Base-by-base conservation (phyloP, 768 basidiomycete species). In the Amanita pallidorosea region DNA sequence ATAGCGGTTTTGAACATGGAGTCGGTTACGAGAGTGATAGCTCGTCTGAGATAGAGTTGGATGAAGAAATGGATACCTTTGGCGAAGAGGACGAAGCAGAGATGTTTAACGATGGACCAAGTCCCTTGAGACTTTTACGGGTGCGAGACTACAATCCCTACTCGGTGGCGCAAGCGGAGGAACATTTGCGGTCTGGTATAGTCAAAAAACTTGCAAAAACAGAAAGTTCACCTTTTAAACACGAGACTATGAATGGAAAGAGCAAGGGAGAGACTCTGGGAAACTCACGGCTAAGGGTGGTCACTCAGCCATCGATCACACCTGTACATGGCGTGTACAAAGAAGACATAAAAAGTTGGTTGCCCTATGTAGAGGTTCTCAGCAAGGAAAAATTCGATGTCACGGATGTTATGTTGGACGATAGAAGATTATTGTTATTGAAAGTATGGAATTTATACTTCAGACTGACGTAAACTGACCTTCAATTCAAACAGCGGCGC, bases 331-430 rank as follows among this genome's bases (percentile, higher is more conserved):
- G 70, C 0, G 73, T 76, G 27, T 79, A 78, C 56, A 61, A 58
- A 52, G 57, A 72, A 43, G 72, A 76, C 55, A 70, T 78, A 51
- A 65, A 69, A 42, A 74, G 71, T 55, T 68, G 61, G 47, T 60
- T 80, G 54, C 73, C 78, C 7, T 78, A 78, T 56, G 70, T 70
- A 41, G 76, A 79, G 61, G 65, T 73, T 18, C 61, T 75, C 27
- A 78, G 73, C 56, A 60, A 71, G 56, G 70, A 76, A 47, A 63
- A 59, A 17, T 75, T 71, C 53, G 68, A 73, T 55, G 71, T 76
- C 38, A 76, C 74, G 45, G 75, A 77, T 60, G 76, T 75, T 46
- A 78, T 77, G 76, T 74, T 78, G 70, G 78, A 78, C 58, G 75
- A 76, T 55, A 69, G 67, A 54, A 60, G 75, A 52, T 54, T 80